Evolutionary conservation across 495 filamentous ascomycete species (phyloP), one percentile per base, ranked within the genome.

Genomic region (Hypoxylon cercidicola): DNA sequence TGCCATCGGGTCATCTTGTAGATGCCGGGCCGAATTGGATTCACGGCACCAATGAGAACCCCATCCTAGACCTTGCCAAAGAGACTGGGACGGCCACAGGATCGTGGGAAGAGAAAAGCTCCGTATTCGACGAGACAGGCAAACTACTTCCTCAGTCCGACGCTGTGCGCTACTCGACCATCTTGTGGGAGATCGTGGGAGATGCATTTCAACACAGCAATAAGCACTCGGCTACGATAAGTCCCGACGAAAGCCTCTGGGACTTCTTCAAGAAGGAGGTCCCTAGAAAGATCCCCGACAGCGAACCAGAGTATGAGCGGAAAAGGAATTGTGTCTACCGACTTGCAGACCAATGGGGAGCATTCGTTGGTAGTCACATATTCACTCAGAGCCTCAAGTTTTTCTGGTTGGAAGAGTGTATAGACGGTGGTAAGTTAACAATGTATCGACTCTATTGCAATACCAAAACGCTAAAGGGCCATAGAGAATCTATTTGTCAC

Each of bases 401-500:
- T 77, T 96, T 97, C 68, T 94, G 89, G 83, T 72, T 99, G n/a
- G 95, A 99, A 75, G 93, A 97, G 77, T 93, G 90, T 59, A 88
- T 97, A 68, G 93, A 96, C 69, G 93, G 93, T 46, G 89, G 91
- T 91, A 74, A 73, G 87, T 81, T 37, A n/a, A 47, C 3, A 16
- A 4, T 15, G 8, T 10, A 35, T 11, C 10, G 0, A 25, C 30
- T 23, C 16, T 40, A 32, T 3, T 23, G 10, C 19, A 48, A 9
- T 8, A 15, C 8, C 0, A 3, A 19, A 37, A 28, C 7, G 63
- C 66, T 62, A 44, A 68, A 23, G 2, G 21, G 8, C 8, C 7
- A 21, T 50, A 95, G 94, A 92, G 66, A 97, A 97, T 72, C 82
- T 90, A 25, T 96, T 97, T 69, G 89, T 93, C 50, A 89, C 92